Base-by-base conservation (phyloP, 208 protist genomes). In the Acanthamoeba royreba region DNA sequence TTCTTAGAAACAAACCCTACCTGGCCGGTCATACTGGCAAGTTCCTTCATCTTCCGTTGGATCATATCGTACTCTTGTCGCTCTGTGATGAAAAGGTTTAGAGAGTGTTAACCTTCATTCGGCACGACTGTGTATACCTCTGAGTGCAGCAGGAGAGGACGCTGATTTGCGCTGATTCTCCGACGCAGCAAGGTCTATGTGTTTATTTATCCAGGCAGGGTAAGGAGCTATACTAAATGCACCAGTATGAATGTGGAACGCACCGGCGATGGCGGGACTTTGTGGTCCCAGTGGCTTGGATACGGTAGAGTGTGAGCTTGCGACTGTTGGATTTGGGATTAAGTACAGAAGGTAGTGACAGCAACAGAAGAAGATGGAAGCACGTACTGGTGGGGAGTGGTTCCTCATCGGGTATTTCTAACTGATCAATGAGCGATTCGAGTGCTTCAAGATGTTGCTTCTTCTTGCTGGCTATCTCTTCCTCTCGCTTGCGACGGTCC, bases 11-110 rank as follows among this genome's bases (percentile, higher is more conserved):
- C 35, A 35, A 28, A 5, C 31, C 19, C 72, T 47, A 90, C 83
- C 83, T 90, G 83, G 9, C 83, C 87, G 13, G 87, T 79, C 1
- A 92, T 77, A 46, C 61, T 92, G 4, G 58, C 55, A 1, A 92
- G 47, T 13, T 92, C 87, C 25, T 79, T 74, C 45, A 45, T 79
- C 43, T 38, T 43, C 17, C 87, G 87, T 42, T 92, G 87, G 25
- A 92, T 92, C 5, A 5, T 40, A 25, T 72, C 61, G 22, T 92
- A 92, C 87, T 92, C 87, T 4, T 92, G 45, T 19, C 47, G 19
- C 47, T 79, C 87, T 92, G 83, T 13, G 25, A 3, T 4, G 7
- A n/a, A n/a, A 45, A 7, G 33, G 9, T 7, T 69, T 7, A 28
- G n/a, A 7, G n/a, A 38, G n/a, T 33, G 9, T 33, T 7, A 69